A percentile compares a stretch with the other conserved stretches of the same genome.
These are phyloP conservation scores for Mollisiaceae sp. DNA, from an alignment of 2,329 filamentous ascomycete genomes.

Conservation along the genomic window DNA sequence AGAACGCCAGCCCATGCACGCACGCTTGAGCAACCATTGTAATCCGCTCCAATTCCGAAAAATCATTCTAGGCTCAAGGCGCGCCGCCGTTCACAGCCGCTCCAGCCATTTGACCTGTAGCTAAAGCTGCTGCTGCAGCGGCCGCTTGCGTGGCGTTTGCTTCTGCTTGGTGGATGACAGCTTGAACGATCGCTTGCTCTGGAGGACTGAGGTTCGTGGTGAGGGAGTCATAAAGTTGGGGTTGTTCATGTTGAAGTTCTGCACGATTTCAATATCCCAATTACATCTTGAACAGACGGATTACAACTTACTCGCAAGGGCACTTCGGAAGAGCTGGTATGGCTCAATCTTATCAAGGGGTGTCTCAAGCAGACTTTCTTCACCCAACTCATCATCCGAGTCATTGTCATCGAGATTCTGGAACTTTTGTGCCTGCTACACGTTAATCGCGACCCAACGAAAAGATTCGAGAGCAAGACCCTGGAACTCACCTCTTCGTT, in stretches of 20 bases:
- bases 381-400: constrained; percentile 86
- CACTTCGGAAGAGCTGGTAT: constrained; percentile 84
- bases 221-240: constrained; percentile 82
- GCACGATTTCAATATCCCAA: constrained; percentile 26
- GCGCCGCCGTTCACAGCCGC: constrained; percentile 35
- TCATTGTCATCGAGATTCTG: constrained; percentile 70
- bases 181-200: constrained; percentile 81
- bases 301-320: constrained; percentile 73
- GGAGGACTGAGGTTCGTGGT: constrained; percentile 79
- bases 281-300: background rate
- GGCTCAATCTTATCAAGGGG: constrained; percentile 95
- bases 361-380: constrained; percentile 93
- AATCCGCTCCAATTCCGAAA: constrained; percentile 25
- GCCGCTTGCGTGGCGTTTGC: constrained; percentile 33
- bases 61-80: constrained; percentile 29
- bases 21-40: constrained; percentile 36
- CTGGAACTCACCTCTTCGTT: constrained; percentile 75
- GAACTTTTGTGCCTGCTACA: constrained; percentile 78
- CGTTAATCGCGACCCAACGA: constrained; percentile 11
- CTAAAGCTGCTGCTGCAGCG: constrained; percentile 27
- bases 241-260: constrained; percentile 91
- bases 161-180: constrained; percentile 60
- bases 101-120: constrained; percentile 29
- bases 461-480: background rate
- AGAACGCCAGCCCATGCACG: constrained; percentile 37